A percentile compares a stretch with the other conserved stretches of the same genome.
Conservation (phyloP, 345 rosid species). For the Lepidium didymum region DNA sequence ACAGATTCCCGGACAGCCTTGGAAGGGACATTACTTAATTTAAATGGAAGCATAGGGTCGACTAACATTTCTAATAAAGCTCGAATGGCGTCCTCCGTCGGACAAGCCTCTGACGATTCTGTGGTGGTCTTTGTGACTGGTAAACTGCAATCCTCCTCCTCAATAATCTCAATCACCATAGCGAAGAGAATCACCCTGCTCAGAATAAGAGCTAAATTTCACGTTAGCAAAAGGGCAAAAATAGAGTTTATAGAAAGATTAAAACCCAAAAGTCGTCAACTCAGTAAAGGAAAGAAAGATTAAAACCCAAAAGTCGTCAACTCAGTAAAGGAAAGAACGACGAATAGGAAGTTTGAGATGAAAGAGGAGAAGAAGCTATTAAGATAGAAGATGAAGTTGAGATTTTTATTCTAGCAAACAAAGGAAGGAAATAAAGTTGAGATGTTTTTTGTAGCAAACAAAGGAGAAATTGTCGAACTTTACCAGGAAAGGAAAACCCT, state of each 20-base stretch:
- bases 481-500: constrained; percentile 22
- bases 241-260: neutral
- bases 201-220: neutral
- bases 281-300: neutral
- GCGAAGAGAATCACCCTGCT: neutral
- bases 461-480: neutral
- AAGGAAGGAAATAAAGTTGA: neutral
- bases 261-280: no score
- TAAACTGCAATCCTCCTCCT: neutral
- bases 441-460: neutral
- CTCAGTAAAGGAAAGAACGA: no score
- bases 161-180: neutral
- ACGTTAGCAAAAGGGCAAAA: neutral
- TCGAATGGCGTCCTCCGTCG: constrained; percentile 59
- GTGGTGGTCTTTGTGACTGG: constrained; percentile 2
- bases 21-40: constrained; percentile 31
- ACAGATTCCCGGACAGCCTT: constrained; percentile 37
- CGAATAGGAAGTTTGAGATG: no score
- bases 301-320: no score
- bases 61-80: constrained; percentile 52
- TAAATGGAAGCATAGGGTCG: constrained; percentile 59
- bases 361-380: neutral
- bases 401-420: neutral
- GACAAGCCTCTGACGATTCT: constrained; percentile 39
- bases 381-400: neutral